These are phyloP conservation scores for Suhomyces sp. DNA, from an alignment of 805 yeast species.

Conservation along the genomic window DNA sequence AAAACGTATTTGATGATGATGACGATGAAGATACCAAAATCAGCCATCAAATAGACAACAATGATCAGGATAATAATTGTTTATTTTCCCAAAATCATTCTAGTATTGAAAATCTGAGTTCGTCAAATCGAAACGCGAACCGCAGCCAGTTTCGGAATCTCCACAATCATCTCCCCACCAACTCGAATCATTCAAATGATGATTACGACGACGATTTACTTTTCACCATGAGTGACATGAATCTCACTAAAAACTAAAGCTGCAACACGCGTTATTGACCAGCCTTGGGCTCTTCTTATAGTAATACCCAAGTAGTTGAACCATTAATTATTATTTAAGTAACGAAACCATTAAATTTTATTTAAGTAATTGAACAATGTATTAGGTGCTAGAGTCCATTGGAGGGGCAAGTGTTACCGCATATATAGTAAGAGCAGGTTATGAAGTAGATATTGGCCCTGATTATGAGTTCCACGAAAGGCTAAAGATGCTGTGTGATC, in stretches of 20 bases:
- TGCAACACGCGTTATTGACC: background rate
- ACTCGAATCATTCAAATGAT: slow-evolving; percentile 1
- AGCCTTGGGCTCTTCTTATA: background rate
- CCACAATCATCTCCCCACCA: slow-evolving; percentile 1
- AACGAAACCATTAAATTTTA: too few species aligned
- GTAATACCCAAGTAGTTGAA: background rate
- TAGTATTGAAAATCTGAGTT: slow-evolving; percentile 1
- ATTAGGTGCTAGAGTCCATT: background rate
- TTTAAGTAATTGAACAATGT: background rate
- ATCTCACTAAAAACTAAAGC: slow-evolving; percentile 30
- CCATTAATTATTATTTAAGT: background rate
- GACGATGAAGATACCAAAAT: slow-evolving; percentile 45
- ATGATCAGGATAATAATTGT: background rate
- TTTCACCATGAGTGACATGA: slow-evolving; percentile 76
- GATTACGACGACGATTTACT: slow-evolving; percentile 53
- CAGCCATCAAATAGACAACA: background rate
- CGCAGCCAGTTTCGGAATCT: slow-evolving; percentile 1
- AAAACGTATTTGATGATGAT: slow-evolving; percentile 43
- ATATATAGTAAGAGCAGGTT: background rate
- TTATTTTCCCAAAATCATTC: background rate
- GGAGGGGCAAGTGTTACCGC: background rate
- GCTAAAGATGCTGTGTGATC: background rate
- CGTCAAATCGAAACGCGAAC: slow-evolving; percentile 1
- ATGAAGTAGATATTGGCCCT: background rate
- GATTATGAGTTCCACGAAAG: background rate